Evolutionary conservation across 148 eudicot genomes (phyloP), one percentile per base, ranked within the genome.

Genomic region (Nyssa sinensis): DNA sequence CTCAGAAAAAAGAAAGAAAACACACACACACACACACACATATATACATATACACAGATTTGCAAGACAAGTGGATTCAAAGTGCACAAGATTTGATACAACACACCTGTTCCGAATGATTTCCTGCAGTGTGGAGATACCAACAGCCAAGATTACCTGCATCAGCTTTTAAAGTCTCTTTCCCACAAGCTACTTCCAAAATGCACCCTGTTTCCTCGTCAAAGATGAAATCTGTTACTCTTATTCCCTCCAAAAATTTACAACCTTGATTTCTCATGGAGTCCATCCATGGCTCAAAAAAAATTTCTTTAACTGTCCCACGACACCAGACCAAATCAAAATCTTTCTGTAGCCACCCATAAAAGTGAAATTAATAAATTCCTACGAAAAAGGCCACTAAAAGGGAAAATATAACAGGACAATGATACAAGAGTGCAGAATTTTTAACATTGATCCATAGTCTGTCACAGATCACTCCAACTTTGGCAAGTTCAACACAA

Each of bases 141-240:
- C 88, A 31, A 87, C 86, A 73, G 93, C 93, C 53, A 91, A 74
- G 73, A 91, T 84, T 14, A 91, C 80, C n/a, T 24, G 91, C 97
- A 83, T 91, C 93, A 35, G 90, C 89, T 83, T 88, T 88, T n/a
- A 91, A 82, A 75, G 84, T 89, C 79, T 88, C 93, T 80, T 91
- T 91, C 53, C 85, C 97, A 72, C 88, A 89, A n/a, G 81, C 71
- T 25, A 89, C 87, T 89, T 83, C 90, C 25, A 90, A 81, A 62
- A 91, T 78, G 80, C 91, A 69, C 59, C 88, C 86, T 51, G 83
- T 89, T 82, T 87, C 89, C 69, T 86, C 89, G 41, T 66, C 79
- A 66, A 81, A 77, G 65, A 73, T 76, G 73, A 91, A 78, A 82
- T 91, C 93, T 29, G 93, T 87, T 21, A 88, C 87, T 77, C 68